Percentiles rank a stretch among this genome's conserved stretches.
Evolutionary conservation across 805 yeast genomes (phyloP).

Genomic region (Candida lessepsii): DNA sequence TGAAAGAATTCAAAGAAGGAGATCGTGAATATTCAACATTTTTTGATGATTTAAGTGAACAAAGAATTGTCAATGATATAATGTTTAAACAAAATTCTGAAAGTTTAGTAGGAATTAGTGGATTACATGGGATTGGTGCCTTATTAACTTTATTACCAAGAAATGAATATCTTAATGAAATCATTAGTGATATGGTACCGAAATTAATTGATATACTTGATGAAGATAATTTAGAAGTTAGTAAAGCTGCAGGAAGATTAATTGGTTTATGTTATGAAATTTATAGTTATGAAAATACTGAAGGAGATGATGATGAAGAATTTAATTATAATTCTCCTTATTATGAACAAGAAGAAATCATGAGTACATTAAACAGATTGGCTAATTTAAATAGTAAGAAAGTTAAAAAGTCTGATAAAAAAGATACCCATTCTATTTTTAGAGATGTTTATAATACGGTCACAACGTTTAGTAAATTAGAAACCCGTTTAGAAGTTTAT

Average conservation of each 20-base stretch:
- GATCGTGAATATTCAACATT: constrained; percentile 43
- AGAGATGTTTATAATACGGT: constrained; percentile 55
- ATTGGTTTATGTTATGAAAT: constrained; percentile 57
- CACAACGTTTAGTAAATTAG: constrained; percentile 35
- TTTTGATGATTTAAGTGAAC: constrained; percentile 32
- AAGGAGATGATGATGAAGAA: constrained; percentile 38
- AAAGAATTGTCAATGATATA: constrained; percentile 34
- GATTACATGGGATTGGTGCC: constrained; percentile 47
- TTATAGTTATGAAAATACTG: constrained; percentile 43
- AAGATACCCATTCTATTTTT: constrained; percentile 57
- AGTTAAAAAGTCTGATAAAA: constrained; percentile 61
- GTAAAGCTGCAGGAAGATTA: constrained; percentile 55
- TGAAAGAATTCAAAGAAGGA: constrained; percentile 37
- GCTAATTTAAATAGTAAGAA: constrained; percentile 54
- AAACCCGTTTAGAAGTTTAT: constrained; percentile 33
- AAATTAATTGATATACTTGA: constrained; percentile 44
- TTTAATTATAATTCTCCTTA: constrained; percentile 50
- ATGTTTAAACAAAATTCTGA: constrained; percentile 30
- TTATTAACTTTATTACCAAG: constrained; percentile 44
- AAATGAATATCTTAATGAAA: constrained; percentile 43
- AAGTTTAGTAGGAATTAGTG: constrained; percentile 39
- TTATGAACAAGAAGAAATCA: constrained; percentile 49
- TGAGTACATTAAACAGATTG: constrained; percentile 39
- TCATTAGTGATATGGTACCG: constrained; percentile 36
- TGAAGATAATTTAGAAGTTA: constrained; percentile 42